These are phyloP conservation scores for Arabidopsis lyrata DNA, from an alignment of 441 rosid species.

Conservation along the genomic window DNA sequence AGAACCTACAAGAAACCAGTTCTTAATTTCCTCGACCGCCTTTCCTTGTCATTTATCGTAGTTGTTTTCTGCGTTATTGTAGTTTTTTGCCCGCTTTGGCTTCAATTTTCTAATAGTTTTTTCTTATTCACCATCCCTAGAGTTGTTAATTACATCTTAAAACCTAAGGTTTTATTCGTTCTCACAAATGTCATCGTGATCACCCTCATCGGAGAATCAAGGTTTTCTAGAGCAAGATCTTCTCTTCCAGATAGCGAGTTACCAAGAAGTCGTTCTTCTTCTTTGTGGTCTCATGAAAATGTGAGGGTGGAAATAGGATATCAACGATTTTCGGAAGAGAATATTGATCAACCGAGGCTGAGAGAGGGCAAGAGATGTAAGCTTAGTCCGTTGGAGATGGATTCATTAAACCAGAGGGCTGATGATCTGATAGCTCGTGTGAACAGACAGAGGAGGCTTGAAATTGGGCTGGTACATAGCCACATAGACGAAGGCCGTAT, in stretches of 20 bases:
- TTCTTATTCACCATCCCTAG: slow-evolving; percentile 40
- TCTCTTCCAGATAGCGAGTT: slow-evolving; percentile 30
- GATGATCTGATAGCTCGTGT: slow-evolving; percentile 62
- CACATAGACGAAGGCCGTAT: slow-evolving; percentile 2
- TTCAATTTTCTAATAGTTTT: slow-evolving; percentile 43
- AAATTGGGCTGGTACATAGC: slow-evolving; percentile 40
- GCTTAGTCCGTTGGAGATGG: slow-evolving; percentile 40
- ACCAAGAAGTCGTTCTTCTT: slow-evolving; percentile 37
- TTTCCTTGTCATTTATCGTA: slow-evolving; percentile 37
- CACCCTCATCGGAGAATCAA: slow-evolving; percentile 50
- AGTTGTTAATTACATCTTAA: slow-evolving; percentile 26
- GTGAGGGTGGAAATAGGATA: slow-evolving; percentile 25
- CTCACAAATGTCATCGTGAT: slow-evolving; percentile 49
- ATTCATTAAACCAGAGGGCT: slow-evolving; percentile 55
- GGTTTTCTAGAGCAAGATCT: slow-evolving; percentile 41
- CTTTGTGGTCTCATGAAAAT: slow-evolving; percentile 11
- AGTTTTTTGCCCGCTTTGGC: slow-evolving; percentile 43
- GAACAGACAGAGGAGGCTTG: slow-evolving; percentile 54
- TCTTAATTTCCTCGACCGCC: slow-evolving; percentile 39
- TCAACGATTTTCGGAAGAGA: background rate
- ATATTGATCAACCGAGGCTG: slow-evolving; percentile 1
- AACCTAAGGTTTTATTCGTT: slow-evolving; percentile 49
- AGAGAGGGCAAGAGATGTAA: slow-evolving; percentile 21
- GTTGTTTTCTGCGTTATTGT: slow-evolving; percentile 38
- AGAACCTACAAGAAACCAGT: slow-evolving; percentile 42